phyloP scores from a whole-genome alignment of 768 basidiomycete species.

The Agaricus sinodeliciosus region DNA sequence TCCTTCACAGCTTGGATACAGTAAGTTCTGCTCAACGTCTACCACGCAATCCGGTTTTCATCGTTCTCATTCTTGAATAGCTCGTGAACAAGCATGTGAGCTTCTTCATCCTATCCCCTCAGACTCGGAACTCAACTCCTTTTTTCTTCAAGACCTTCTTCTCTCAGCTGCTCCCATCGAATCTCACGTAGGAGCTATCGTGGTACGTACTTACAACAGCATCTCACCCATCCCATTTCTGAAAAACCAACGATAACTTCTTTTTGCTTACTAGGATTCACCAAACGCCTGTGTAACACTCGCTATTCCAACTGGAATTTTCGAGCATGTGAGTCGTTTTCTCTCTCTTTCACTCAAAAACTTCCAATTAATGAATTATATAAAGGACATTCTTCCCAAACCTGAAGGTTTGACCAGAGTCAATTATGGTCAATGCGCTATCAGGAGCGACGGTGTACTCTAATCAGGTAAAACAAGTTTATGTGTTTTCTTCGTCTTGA shows the following conservation, averaged over 20 bases:
- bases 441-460: slow-evolving; percentile 52
- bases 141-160: slow-evolving; percentile 41
- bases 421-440: slow-evolving; percentile 60
- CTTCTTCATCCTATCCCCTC: not conserved
- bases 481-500: not conserved
- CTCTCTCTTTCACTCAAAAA: not conserved
- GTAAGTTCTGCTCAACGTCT: slow-evolving; percentile 28
- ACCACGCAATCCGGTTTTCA: too few species aligned
- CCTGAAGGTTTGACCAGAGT: slow-evolving; percentile 54
- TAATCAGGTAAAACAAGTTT: slow-evolving; percentile 1
- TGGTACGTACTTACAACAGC: slow-evolving; percentile 35
- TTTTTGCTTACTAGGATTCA: slow-evolving; percentile 45
- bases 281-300: slow-evolving; percentile 76
- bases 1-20: slow-evolving; percentile 54
- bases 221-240: not conserved
- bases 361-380: not conserved
- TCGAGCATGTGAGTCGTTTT: slow-evolving; percentile 47
- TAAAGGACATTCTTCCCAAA: slow-evolving; percentile 61
- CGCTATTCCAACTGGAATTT: slow-evolving; percentile 71
- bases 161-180: slow-evolving; percentile 67
- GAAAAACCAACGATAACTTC: not conserved
- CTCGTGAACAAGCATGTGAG: slow-evolving; percentile 73
- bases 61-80: slow-evolving; percentile 23
- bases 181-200: slow-evolving; percentile 62
- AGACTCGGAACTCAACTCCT: not conserved